phyloP scores from a whole-genome alignment of 2,329 filamentous ascomycete species.

The Hypomyces rosellus region DNA sequence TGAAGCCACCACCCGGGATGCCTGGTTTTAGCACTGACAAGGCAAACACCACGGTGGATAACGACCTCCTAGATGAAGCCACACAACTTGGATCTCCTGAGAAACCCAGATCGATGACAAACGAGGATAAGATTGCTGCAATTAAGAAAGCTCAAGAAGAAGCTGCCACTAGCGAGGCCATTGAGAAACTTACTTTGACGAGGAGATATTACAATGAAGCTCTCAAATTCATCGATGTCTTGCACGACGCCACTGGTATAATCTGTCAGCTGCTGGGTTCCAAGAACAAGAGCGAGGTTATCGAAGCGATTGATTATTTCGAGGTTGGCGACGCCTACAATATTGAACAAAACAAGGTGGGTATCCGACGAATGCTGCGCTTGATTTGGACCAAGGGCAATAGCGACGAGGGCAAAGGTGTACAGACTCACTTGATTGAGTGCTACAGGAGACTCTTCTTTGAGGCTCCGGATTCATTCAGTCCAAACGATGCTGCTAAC shows the following conservation, averaged over 20 bases:
- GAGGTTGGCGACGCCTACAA: constrained; percentile 94
- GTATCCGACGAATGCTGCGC: constrained; percentile 91
- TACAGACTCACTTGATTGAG: constrained; percentile 93
- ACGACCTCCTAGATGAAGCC: constrained; percentile 76
- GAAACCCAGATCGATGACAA: constrained; percentile 62
- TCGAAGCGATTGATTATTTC: constrained; percentile 98
- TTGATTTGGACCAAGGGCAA: constrained; percentile 99
- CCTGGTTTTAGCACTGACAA: constrained; percentile 51
- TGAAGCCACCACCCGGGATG: constrained; percentile 77
- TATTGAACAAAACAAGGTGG: constrained; percentile 84
- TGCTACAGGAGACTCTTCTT: constrained; percentile 96
- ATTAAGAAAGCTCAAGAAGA: constrained; percentile 78
- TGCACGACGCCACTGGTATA: constrained; percentile 73
- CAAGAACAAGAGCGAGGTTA: constrained; percentile 96
- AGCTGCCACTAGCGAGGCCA: constrained; percentile 79
- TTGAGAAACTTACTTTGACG: constrained; percentile 81
- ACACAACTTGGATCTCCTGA: constrained; percentile 70
- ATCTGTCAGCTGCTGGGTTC: constrained; percentile 87
- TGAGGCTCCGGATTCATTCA: constrained; percentile 85
- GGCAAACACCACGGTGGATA: constrained; percentile 65
- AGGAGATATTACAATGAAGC: constrained; percentile 91
- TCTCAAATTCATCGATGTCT: constrained; percentile 83
- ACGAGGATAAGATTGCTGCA: constrained; percentile 68
- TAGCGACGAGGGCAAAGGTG: constrained; percentile 96
- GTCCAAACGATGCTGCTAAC: constrained; percentile 82